Evolutionary conservation across 176 grass and related monocot genomes (phyloP).

Genomic region (Musa troglodytarum): DNA sequence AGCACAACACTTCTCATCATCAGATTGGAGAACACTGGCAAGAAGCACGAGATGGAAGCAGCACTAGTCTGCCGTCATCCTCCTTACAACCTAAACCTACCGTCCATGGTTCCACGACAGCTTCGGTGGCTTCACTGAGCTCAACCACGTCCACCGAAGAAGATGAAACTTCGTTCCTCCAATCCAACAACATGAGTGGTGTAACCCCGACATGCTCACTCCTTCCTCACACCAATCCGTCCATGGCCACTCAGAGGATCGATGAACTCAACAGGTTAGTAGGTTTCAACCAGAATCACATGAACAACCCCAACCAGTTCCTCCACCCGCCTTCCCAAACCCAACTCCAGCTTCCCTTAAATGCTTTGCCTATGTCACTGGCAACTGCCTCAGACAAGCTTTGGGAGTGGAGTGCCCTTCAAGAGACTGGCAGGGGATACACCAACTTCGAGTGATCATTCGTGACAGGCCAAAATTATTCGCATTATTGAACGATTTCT

Average conservation of each 20-base stretch:
- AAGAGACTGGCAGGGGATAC: slow-evolving; percentile 40
- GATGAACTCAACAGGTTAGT: slow-evolving; percentile 74
- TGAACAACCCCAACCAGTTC: slow-evolving; percentile 19
- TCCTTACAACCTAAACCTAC: too few relatives aligned
- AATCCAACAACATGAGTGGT: slow-evolving; percentile 35
- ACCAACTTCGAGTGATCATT: slow-evolving; percentile 57
- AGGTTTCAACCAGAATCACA: slow-evolving; percentile 22
- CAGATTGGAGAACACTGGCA: not conserved
- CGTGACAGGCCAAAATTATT: too few relatives aligned
- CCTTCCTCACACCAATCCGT: slow-evolving; percentile 31
- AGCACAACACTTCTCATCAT: slow-evolving; percentile 35
- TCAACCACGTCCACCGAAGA: slow-evolving; percentile 15
- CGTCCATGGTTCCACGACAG: not conserved
- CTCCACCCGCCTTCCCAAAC: slow-evolving; percentile 28
- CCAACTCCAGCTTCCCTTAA: slow-evolving; percentile 12
- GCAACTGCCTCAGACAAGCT: slow-evolving; percentile 69
- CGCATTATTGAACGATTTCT: too few relatives aligned
- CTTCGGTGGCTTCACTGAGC: slow-evolving; percentile 21
- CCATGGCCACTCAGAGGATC: slow-evolving; percentile 37
- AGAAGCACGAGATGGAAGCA: too few relatives aligned
- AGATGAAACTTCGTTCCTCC: slow-evolving; percentile 22
- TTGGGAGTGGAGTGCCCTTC: slow-evolving; percentile 77
- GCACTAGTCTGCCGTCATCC: too few relatives aligned
- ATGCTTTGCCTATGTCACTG: slow-evolving; percentile 40
- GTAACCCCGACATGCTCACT: slow-evolving; percentile 60